Evolutionary conservation across 73 alveolate species (phyloP).

Genomic region (Breviolum minutum): DNA sequence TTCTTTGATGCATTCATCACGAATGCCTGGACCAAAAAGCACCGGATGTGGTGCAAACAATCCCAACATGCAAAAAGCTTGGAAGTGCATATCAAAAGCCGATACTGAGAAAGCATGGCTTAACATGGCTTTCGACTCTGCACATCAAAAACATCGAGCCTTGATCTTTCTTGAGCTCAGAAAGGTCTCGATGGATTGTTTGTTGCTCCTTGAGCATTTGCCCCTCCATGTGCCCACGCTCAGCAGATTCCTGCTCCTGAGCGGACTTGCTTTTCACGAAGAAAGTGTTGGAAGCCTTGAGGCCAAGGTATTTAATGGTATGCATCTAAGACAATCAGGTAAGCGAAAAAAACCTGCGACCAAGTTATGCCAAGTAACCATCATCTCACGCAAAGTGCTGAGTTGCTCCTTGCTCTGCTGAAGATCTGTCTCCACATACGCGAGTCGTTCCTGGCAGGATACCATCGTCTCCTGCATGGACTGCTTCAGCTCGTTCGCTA

Average conservation of each 20-base stretch:
- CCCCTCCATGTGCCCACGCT: background rate
- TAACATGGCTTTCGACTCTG: too few relatives aligned
- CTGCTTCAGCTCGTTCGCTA: background rate
- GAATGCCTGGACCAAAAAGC: background rate
- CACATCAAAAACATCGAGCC: background rate
- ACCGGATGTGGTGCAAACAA: too few relatives aligned
- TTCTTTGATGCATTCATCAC: background rate
- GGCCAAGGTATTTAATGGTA: too few relatives aligned
- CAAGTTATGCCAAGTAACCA: background rate
- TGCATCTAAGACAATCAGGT: too few relatives aligned
- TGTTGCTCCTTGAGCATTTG: conserved; percentile 1
- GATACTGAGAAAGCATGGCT: too few relatives aligned
- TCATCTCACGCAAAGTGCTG: background rate
- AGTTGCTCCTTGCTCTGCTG: background rate
- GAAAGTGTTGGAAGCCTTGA: too few relatives aligned
- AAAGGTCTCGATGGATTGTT: background rate
- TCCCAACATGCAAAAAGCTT: too few relatives aligned
- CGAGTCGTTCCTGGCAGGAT: background rate
- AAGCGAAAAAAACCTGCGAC: too few relatives aligned
- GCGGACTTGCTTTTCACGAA: background rate
- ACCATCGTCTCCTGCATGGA: background rate
- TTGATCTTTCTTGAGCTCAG: background rate
- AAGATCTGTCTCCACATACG: background rate
- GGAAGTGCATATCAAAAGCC: too few relatives aligned
- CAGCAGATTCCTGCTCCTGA: background rate